Evolutionary conservation across 257 asterid genomes (phyloP).

Genomic region (Salvia rosmarinus): DNA sequence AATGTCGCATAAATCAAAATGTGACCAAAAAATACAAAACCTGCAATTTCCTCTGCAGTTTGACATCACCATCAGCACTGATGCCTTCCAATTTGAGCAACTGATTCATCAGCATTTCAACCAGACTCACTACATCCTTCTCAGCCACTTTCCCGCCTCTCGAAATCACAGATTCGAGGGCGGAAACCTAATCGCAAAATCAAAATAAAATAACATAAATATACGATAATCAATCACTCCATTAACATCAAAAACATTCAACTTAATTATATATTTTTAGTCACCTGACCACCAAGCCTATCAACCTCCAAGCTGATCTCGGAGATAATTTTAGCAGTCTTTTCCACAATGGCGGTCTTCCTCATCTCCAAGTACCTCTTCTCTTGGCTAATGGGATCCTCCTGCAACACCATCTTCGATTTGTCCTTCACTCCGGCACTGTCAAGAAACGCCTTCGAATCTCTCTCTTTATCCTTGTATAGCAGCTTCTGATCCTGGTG

Average conservation of each 20-base stretch:
- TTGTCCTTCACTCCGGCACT: slow-evolving; percentile 73
- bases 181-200: slow-evolving; percentile 63
- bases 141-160: slow-evolving; percentile 77
- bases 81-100: slow-evolving; percentile 70
- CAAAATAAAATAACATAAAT: background rate
- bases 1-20: background rate
- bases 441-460: slow-evolving; percentile 80
- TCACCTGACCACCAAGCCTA: slow-evolving; percentile 71
- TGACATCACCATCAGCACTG: slow-evolving; percentile 71
- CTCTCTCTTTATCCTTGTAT: slow-evolving; percentile 79
- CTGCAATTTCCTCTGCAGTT: slow-evolving; percentile 85
- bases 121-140: slow-evolving; percentile 56
- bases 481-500: slow-evolving; percentile 86
- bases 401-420: slow-evolving; percentile 72
- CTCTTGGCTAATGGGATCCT: slow-evolving; percentile 80
- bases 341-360: slow-evolving; percentile 66
- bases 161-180: slow-evolving; percentile 59
- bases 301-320: slow-evolving; percentile 79
- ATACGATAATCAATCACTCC: too few species aligned
- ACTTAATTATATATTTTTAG: too few species aligned
- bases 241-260: too few species aligned
- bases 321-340: slow-evolving; percentile 60
- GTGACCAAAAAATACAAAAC: slow-evolving; percentile 43
- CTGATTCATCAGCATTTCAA: slow-evolving; percentile 80
- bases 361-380: slow-evolving; percentile 68